Base-by-base conservation (phyloP, 1,284 basidiomycete species). In the Anthracocystis panici-leucophaei region DNA sequence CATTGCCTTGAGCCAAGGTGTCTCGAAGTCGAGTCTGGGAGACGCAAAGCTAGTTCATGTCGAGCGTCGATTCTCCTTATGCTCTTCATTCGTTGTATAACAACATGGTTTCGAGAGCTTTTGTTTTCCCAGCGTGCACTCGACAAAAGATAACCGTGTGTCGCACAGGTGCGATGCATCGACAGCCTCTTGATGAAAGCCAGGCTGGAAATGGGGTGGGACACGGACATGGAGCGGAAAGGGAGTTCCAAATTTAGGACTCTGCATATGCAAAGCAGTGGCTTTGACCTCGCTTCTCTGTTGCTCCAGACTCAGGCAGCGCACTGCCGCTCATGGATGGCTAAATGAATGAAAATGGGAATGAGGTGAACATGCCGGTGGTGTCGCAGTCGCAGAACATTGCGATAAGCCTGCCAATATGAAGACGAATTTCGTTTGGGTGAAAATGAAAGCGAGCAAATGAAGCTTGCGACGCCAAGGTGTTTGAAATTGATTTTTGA, bases 171-270 rank as follows among this genome's bases (percentile, higher is more conserved):
- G 27, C 45, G 16, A 7, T 46, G 45, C 45, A 46, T 23, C 20
- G 20, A 11, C 12, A 46, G 10, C 25, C 12, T 38, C 12, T 33
- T 27, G 12, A n/a, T n/a, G n/a, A n/a, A n/a, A n/a, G n/a, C n/a
- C n/a, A n/a, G n/a, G n/a, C n/a, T n/a, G n/a, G n/a, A n/a, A n/a
- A n/a, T n/a, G n/a, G n/a, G n/a, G n/a, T 27, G 27, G 27, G 27
- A 27, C 27, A 38, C 31, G 10, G 27, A n/a, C 20, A 20, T 33
- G 33, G 33, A 23, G 6, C 11, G n/a, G 20, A 38, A 14, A 40
- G 25, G n/a, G 41, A 59, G 41, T 51, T 59, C 57, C 57, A 59
- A 59, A 59, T 52, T 59, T 51, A 59, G 57, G 41, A 58, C 48
- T 42, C 21, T 44, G 23, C 40, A 40, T 23, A 23, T 29, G 33